Conservation (phyloP, 495 filamentous ascomycete species). For the Neurospora pannonica region DNA sequence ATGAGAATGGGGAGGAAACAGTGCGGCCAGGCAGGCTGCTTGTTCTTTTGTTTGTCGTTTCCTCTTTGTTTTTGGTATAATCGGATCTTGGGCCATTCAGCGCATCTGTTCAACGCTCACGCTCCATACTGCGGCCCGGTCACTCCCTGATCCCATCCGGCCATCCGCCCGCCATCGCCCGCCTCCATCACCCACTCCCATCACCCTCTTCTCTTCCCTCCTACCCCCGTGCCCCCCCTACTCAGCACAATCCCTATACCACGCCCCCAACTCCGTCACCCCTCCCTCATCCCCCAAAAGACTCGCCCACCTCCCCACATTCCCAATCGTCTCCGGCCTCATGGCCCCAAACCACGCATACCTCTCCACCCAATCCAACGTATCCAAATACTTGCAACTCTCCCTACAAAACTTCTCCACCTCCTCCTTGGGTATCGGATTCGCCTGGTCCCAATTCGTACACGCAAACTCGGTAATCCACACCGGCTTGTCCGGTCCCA, state of each 20-base stretch:
- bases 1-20: background rate
- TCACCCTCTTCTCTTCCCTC: background rate
- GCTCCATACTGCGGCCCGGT: background rate
- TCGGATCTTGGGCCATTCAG: background rate
- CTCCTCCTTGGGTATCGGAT: constrained; percentile 6
- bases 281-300: constrained; percentile 9
- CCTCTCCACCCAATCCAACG: constrained; percentile 16
- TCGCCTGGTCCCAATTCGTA: constrained; percentile 12
- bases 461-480: constrained; percentile 18
- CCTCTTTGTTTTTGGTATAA: background rate
- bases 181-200: background rate
- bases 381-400: constrained; percentile 15
- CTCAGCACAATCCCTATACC: constrained; percentile 10
- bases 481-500: constrained; percentile 12
- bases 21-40: background rate
- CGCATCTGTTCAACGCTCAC: background rate
- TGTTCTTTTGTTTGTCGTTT: background rate
- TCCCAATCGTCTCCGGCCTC: constrained; percentile 10
- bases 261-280: constrained; percentile 11
- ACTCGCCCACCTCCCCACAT: constrained; percentile 14
- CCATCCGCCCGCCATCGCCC: background rate
- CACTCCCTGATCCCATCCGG: background rate
- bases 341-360: constrained; percentile 21
- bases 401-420: constrained; percentile 13
- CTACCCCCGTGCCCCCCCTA: background rate